phyloP scores from a whole-genome alignment of 2,329 filamentous ascomycete species.

The Thielaviopsis euricoi region DNA sequence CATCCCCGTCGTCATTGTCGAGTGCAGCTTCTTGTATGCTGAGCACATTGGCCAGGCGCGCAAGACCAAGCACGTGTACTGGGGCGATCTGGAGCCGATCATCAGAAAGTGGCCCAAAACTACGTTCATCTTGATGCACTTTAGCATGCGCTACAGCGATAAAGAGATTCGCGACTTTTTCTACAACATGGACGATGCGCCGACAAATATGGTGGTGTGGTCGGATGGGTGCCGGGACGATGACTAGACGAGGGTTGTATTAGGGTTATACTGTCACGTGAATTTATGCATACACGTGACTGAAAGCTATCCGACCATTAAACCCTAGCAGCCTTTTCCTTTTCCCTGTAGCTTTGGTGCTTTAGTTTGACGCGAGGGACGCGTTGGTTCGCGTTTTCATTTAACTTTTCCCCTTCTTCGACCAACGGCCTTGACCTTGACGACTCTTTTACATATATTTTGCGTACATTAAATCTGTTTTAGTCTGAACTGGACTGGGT shows the following conservation, averaged over 20 bases:
- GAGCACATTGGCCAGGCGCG: constrained; percentile 27
- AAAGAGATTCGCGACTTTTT: constrained; percentile 26
- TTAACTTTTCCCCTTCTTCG: neutral
- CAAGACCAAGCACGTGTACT: constrained; percentile 31
- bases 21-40: constrained; percentile 31
- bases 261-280: neutral
- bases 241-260: neutral
- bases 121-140: constrained; percentile 30
- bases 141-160: constrained; percentile 29
- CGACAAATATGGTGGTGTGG: constrained; percentile 30
- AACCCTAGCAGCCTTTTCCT: neutral
- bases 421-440: too few species aligned
- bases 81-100: constrained; percentile 28
- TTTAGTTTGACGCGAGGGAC: neutral
- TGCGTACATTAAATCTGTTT: neutral
- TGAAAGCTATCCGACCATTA: neutral
- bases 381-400: neutral
- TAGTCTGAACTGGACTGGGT: too few species aligned
- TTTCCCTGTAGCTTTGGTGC: too few species aligned
- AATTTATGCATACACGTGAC: neutral
- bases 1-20: constrained; percentile 30
- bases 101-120: constrained; percentile 26
- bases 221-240: constrained; percentile 20
- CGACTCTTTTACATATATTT: neutral
- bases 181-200: constrained; percentile 21